Base-by-base conservation (phyloP, 306 rosid species). In the Begonia fuchsioides region DNA sequence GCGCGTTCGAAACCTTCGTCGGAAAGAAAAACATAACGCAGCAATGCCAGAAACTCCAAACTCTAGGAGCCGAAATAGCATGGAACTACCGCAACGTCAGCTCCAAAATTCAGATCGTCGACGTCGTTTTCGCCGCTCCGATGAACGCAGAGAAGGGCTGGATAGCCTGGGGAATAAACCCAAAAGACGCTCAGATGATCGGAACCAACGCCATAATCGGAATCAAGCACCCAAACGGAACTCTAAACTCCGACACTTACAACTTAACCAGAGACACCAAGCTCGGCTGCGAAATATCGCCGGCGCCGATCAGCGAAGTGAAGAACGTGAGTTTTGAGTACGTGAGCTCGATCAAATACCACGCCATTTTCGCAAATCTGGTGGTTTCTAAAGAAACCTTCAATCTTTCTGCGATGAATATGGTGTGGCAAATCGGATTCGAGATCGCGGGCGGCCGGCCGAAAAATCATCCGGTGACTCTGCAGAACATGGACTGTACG, bases 351-450 rank as follows among this genome's bases (percentile, higher is more conserved):
- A 48, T 39, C 0, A 6, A 5, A 0, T 47, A 59, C 13, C 19
- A 58, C 54, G 49, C 63, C 1, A 13, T 88, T 2, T 60, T 35
- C 12, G 95, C 78, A 0, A 66, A 9, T 3, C 41, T 88, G 18
- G 3, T 10, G n/a, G 76, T 84, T 1, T 66, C 74, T 43, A 8
- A 40, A 2, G 0, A 32, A 0, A 0, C 0, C 0, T 83, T 76
- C 20, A 11, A 81, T 15, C 43, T 56, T 7, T 5, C 63, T 0
- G 64, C 1, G 69, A 15, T 88, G 50, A 64, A 70, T 53, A 86
- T 81, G 58, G 93, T 84, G 43, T 88, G 97, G 97, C 97, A 84
- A 59, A 71, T 74, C 53, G 95, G 95, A 4, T 1, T 18, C 2
- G n/a, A 0, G 0, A 65, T 60, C 20, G 48, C 39, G 0, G 60